Conservation (phyloP, 345 rosid genomes). For the Citrus australasica region DNA sequence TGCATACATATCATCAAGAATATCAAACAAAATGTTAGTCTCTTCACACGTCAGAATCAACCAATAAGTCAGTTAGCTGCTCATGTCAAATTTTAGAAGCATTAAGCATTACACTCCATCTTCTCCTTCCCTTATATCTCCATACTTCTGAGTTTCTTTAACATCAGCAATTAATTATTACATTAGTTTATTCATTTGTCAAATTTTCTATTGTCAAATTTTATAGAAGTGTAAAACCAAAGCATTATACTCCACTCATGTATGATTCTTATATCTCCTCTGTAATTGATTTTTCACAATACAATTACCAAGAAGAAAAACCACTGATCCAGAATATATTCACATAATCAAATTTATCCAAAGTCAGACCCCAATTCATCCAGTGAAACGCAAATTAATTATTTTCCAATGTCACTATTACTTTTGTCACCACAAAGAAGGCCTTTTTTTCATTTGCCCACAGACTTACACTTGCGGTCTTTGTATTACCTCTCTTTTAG, state of each 20-base stretch:
- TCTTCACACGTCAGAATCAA: neutral
- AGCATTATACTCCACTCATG: neutral
- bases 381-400: neutral
- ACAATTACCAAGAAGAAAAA: too few relatives aligned
- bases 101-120: neutral
- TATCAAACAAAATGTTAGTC: neutral
- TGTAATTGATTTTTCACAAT: neutral
- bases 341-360: neutral
- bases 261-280: neutral
- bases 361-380: neutral
- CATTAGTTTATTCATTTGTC: too few relatives aligned
- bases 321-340: neutral
- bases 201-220: too few relatives aligned
- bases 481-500: neutral
- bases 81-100: neutral
- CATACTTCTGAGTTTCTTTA: too few relatives aligned
- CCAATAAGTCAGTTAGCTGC: neutral
- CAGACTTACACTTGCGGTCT: too few relatives aligned
- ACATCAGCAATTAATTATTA: too few relatives aligned
- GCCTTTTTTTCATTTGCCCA: neutral
- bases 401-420: neutral
- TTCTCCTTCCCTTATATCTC: too few relatives aligned
- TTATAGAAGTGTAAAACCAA: too few relatives aligned
- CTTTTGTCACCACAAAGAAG: neutral
- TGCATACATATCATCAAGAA: neutral